Evolutionary conservation across 495 filamentous ascomycete species (phyloP), one percentile per base, ranked within the genome.

Genomic region (Aspergillus asperescens): DNA sequence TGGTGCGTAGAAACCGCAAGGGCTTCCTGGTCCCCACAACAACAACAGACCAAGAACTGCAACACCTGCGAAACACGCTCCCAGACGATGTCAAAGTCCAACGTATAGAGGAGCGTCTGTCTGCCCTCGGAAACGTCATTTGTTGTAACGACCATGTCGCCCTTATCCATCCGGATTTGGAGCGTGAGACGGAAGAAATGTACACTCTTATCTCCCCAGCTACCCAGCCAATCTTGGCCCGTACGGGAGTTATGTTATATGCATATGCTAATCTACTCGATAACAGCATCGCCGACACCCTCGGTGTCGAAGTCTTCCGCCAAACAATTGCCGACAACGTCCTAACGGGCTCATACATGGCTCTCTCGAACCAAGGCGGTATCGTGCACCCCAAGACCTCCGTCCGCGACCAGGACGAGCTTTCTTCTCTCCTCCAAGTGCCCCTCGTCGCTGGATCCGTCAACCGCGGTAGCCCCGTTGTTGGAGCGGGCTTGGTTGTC

Each of bases 271-370:
- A 7, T 19, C 15, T 44, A 7, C 16, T 1, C 18, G 22, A n/a
- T n/a, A n/a, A 35, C 35, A 77, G 74, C 53, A 89, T 98, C 66
- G 92, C 93, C 59, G 93, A 98, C 66, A 88, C 95, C 56, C 82
- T 98, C 7, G 93, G 93, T 48, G 93, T 98, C 49, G 93, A 98
- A 73, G 93, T 98, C 13, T 98, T 97, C 79, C 83, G 94, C 50
- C 93, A 98, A 77, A 97, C 93, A 38, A 84, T 98, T 49, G 87
- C 89, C 61, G 94, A 96, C 70, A 96, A 97, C 67, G 93, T 97
- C 54, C 82, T 98, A 7, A 90, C 91, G 10, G 93, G 93, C 54
- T 88, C 83, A 16, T 98, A 98, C 77, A 97, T 96, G 88, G 78
- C 88, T 41, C 81, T 98, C 48, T 91, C 86, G 60, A 98, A 98